Base-by-base conservation (phyloP, 768 basidiomycete genomes). In the Gloeostereum incarnatum region DNA sequence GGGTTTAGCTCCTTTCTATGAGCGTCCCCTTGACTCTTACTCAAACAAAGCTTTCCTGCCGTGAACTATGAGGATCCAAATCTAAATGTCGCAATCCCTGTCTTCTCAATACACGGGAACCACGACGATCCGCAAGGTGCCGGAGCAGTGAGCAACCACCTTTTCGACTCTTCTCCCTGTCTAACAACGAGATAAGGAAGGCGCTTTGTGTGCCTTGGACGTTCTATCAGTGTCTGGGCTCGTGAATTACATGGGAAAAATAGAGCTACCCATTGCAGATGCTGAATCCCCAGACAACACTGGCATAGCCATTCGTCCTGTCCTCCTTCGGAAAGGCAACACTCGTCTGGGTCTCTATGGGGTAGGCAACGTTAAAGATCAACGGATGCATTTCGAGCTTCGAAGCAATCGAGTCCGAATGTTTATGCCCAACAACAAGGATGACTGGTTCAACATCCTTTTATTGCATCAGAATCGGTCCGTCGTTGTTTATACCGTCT, bases 71-170 rank as follows among this genome's bases (percentile, higher is more conserved):
- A 99, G 58, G 94, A 99, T 50, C 78, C 83, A 2, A 98, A 99
- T 55, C 68, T 97, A 40, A 99, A 99, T 55, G 72, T 99, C 36
- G 78, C 77, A 3, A 89, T 96, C n/a, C 96, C 96, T 3, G 86
- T 98, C 20, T 99, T 99, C 61, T 97, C 94, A 0, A 98, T 99
- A 36, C 96, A 99, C 52, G 96, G 96, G 30, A 99, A 99, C 53
- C 96, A 99, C 58, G 96, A 99, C 52, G 96, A 99, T 51, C 96
- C 96, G 23, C 96, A 98, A 61, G 96, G 96, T 14, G 82, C 91
- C 16, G 92, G 93, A 3, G 70, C 85, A 6, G 92, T 91, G 50
- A 44, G 87, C 61, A 3, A 35, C 25, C 22, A 22, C 33, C n/a
- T 25, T 16, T n/a, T 26, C 14, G 24, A 23, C 19, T 27, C 5